Evolutionary conservation across 2,329 filamentous ascomycete genomes (phyloP).

Genomic region (Cladophialophora exuberans): DNA sequence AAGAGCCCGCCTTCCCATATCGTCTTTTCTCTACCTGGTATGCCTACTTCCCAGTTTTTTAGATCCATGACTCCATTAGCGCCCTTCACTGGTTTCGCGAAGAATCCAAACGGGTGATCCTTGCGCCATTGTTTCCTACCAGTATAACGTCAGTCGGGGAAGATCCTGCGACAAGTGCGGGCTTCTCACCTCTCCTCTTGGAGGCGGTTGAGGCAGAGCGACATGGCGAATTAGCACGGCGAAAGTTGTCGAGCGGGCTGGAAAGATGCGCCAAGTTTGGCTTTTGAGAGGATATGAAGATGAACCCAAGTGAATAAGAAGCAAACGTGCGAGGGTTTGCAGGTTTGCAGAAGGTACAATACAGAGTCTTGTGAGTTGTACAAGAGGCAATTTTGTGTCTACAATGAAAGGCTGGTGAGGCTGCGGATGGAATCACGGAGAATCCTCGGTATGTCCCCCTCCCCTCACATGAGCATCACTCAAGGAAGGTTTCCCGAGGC

Average conservation of each 20-base stretch:
- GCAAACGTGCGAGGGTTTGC: too few relatives aligned
- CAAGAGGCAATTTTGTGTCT: background rate
- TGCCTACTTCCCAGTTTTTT: slow-evolving; percentile 94
- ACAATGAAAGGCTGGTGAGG: background rate
- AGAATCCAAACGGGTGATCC: slow-evolving; percentile 98
- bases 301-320: too few relatives aligned
- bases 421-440: background rate
- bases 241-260: background rate
- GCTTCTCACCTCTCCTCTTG: slow-evolving; percentile 76
- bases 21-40: slow-evolving; percentile 94
- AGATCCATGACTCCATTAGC: slow-evolving; percentile 77
- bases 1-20: slow-evolving; percentile 98
- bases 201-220: slow-evolving; percentile 83
- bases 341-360: too few relatives aligned
- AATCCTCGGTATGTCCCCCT: background rate
- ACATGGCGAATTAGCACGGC: slow-evolving; percentile 58
- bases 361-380: too few relatives aligned
- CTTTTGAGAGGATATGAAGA: background rate
- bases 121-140: slow-evolving; percentile 91
- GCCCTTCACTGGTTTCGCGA: slow-evolving; percentile 82
- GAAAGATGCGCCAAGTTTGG: background rate
- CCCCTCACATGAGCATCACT: background rate
- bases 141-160: slow-evolving; percentile 20
- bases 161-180: slow-evolving; percentile 33
- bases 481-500: background rate